A percentile compares a stretch with the other conserved stretches of the same genome.
phyloP scores from a whole-genome alignment of 2,329 filamentous ascomycete species.

The Sporothrix mexicana region DNA sequence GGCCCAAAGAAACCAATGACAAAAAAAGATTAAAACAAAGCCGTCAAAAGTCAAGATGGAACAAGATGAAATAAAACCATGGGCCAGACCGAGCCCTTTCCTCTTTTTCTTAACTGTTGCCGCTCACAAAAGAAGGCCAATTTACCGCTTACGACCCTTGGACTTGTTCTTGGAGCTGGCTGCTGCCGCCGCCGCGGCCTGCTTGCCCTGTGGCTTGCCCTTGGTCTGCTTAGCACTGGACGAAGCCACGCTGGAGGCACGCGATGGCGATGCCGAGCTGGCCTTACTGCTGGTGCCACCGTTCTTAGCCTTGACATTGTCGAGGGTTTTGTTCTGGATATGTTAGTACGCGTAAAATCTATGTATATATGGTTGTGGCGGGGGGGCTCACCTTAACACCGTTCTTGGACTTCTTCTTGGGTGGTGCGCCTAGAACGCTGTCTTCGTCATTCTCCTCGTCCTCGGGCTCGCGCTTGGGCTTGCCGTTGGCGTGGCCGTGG shows the following conservation, averaged over 20 bases:
- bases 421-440: constrained; percentile 79
- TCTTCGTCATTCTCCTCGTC: constrained; percentile 87
- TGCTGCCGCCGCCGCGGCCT: neutral
- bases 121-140: neutral
- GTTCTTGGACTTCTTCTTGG: constrained; percentile 93
- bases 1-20: neutral
- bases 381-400: constrained; percentile 74
- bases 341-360: neutral
- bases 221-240: constrained; percentile 57
- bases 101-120: neutral
- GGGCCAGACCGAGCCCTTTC: too few relatives aligned
- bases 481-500: constrained; percentile 62
- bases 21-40: neutral
- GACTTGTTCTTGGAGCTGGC: constrained; percentile 36
- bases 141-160: constrained; percentile 37
- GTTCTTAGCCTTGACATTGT: constrained; percentile 74
- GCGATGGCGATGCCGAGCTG: constrained; percentile 76
- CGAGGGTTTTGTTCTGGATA: constrained; percentile 85
- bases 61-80: neutral
- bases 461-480: constrained; percentile 74
- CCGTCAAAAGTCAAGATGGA: neutral
- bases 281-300: constrained; percentile 70
- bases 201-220: constrained; percentile 53
- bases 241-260: constrained; percentile 87
- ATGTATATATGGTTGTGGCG: neutral